Percentiles rank a stretch among this genome's conserved stretches.
These are phyloP conservation scores for Backusella circina DNA, from an alignment of 192 early-diverging fungal species.

Conservation along the genomic window DNA sequence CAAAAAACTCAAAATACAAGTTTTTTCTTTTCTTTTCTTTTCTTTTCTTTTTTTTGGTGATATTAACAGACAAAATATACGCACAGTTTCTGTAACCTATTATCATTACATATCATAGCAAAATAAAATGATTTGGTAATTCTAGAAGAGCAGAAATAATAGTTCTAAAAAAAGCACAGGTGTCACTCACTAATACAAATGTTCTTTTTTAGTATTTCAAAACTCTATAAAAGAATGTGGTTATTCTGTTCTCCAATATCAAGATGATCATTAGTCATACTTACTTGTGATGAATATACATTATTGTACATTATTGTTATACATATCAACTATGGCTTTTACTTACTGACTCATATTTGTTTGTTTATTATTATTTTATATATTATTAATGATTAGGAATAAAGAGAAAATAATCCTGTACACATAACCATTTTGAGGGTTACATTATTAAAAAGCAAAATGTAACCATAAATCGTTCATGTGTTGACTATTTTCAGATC, in stretches of 20 bases:
- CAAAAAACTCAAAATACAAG: neutral
- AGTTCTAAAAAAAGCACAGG: neutral
- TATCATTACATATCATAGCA: neutral
- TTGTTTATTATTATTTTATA: neutral
- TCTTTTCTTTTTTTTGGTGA: neutral
- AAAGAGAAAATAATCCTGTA: neutral
- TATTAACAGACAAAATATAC: neutral
- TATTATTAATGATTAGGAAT: neutral
- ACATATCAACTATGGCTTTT: neutral
- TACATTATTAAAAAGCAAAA: neutral
- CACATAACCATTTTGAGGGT: neutral
- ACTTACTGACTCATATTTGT: neutral
- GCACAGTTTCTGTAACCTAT: neutral
- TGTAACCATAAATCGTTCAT: slow-evolving; percentile 1
- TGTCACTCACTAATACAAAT: neutral
- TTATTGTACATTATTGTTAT: neutral
- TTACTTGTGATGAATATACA: neutral
- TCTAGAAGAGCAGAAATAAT: neutral
- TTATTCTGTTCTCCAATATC: neutral
- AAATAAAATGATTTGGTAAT: neutral
- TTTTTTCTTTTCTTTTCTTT: no score
- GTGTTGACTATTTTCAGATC: neutral
- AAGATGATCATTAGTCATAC: neutral
- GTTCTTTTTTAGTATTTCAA: neutral
- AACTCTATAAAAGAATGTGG: neutral